phyloP scores from a whole-genome alignment of 148 eudicot genomes.

The Tetragonia tetragonoides region DNA sequence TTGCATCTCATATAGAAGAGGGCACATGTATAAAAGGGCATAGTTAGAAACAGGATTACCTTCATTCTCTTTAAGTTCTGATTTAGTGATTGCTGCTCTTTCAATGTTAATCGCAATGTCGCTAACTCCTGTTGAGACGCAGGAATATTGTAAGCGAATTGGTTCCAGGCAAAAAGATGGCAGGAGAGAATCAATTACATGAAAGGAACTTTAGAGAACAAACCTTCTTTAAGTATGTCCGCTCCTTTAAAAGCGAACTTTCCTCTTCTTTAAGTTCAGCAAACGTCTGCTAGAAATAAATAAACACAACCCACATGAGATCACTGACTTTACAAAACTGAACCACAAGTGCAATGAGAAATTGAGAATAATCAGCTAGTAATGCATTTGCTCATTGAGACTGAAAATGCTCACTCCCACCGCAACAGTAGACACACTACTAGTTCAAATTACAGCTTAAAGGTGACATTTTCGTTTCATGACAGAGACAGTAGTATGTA shows the following conservation, averaged over 20 bases:
- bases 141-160: conserved; percentile 1
- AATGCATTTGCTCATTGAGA: too few relatives aligned
- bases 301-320: not conserved
- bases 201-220: conserved; percentile 8
- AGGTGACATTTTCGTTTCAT: too few relatives aligned
- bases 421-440: too few relatives aligned
- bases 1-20: not conserved
- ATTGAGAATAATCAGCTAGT: too few relatives aligned
- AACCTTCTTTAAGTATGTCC: conserved; percentile 43
- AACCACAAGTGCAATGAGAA: too few relatives aligned
- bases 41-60: conserved; percentile 27
- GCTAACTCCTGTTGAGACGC: conserved; percentile 42
- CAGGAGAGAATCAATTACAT: not conserved
- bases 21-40: not conserved
- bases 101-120: conserved; percentile 36
- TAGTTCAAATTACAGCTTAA: too few relatives aligned
- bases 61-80: conserved; percentile 57
- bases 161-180: not conserved
- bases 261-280: conserved; percentile 65
- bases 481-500: too few relatives aligned
- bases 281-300: conserved; percentile 41
- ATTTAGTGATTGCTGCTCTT: conserved; percentile 45
- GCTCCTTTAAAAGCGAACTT: conserved; percentile 46
- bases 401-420: too few relatives aligned
- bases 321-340: not conserved